phyloP scores from a whole-genome alignment of 768 basidiomycete species.

The Amanita inopinata region DNA sequence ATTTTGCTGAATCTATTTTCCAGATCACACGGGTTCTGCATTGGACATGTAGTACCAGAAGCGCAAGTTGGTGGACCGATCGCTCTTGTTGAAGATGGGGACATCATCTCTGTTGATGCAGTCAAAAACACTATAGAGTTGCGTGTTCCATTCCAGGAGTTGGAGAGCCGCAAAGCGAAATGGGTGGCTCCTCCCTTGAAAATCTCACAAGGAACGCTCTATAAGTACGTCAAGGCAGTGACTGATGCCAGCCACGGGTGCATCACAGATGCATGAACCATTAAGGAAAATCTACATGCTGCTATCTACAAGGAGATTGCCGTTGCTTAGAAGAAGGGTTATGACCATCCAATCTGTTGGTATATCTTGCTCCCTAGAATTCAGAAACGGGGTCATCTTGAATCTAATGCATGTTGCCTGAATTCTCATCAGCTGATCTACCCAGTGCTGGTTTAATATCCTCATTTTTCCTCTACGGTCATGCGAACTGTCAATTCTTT shows the following conservation, averaged over 20 bases:
- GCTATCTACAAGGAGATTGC: neutral
- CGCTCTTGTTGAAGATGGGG: conserved; percentile 82
- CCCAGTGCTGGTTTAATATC: too few species aligned
- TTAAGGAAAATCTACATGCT: too few species aligned
- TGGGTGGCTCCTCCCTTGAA: conserved; percentile 88
- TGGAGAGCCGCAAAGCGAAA: conserved; percentile 54
- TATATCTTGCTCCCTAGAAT: too few species aligned
- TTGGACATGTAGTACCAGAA: conserved; percentile 95
- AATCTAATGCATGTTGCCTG: too few species aligned
- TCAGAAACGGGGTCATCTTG: neutral
- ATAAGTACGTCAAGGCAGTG: conserved; percentile 84
- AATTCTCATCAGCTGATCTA: too few species aligned
- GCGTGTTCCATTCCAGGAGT: conserved; percentile 68
- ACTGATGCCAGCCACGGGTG: conserved; percentile 90
- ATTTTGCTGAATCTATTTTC: conserved; percentile 5
- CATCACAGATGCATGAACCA: conserved; percentile 67
- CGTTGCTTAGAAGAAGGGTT: too few species aligned
- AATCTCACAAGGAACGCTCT: conserved; percentile 71
- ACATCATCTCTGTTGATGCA: conserved; percentile 82
- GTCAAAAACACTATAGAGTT: conserved; percentile 77
- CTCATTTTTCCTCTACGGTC: neutral
- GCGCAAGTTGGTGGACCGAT: conserved; percentile 93
- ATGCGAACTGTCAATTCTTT: conserved; percentile 15
- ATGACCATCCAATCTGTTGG: too few species aligned
- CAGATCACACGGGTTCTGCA: conserved; percentile 93